phyloP scores from a whole-genome alignment of 1,284 basidiomycete species.

The Ceratobasidium sp. region DNA sequence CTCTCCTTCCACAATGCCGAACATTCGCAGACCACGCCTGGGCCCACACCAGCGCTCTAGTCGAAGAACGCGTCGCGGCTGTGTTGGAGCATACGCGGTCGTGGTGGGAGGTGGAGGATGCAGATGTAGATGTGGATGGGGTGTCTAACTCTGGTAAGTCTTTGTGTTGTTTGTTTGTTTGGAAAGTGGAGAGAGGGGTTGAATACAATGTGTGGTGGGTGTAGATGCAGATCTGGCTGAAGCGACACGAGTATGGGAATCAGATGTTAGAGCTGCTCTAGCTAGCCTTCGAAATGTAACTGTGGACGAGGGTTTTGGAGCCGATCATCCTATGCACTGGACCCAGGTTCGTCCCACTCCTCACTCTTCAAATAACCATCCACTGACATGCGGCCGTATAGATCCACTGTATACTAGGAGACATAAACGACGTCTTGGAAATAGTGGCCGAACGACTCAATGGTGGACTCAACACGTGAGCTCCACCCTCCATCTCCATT shows the following conservation, averaged over 20 bases:
- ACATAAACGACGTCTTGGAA: slow-evolving; percentile 46
- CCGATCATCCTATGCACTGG: slow-evolving; percentile 41
- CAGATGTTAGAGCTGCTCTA: slow-evolving; percentile 17
- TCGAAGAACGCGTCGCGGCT: slow-evolving; percentile 82
- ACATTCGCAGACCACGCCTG: slow-evolving; percentile 97
- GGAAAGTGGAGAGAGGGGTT: too few relatives aligned
- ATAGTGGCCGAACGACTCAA: slow-evolving; percentile 50
- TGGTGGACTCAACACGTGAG: slow-evolving; percentile 16
- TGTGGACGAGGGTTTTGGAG: slow-evolving; percentile 32
- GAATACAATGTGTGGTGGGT: slow-evolving; percentile 53
- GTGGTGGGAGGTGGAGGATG: slow-evolving; percentile 65
- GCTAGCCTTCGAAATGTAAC: slow-evolving; percentile 18
- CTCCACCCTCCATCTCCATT: background rate
- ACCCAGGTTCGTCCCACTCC: slow-evolving; percentile 24
- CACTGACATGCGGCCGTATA: slow-evolving; percentile 71
- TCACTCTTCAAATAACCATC: slow-evolving; percentile 64
- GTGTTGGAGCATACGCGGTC: slow-evolving; percentile 57
- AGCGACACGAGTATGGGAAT: slow-evolving; percentile 56
- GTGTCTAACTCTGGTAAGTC: slow-evolving; percentile 51
- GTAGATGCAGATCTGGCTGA: slow-evolving; percentile 55
- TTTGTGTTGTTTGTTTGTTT: background rate
- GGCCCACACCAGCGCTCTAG: slow-evolving; percentile 88
- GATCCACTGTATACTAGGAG: slow-evolving; percentile 80
- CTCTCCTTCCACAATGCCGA: slow-evolving; percentile 82
- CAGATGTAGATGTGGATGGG: slow-evolving; percentile 61